Evolutionary conservation across 106 monocot genomes (phyloP).

Genomic region (Agapanthus africanus): DNA sequence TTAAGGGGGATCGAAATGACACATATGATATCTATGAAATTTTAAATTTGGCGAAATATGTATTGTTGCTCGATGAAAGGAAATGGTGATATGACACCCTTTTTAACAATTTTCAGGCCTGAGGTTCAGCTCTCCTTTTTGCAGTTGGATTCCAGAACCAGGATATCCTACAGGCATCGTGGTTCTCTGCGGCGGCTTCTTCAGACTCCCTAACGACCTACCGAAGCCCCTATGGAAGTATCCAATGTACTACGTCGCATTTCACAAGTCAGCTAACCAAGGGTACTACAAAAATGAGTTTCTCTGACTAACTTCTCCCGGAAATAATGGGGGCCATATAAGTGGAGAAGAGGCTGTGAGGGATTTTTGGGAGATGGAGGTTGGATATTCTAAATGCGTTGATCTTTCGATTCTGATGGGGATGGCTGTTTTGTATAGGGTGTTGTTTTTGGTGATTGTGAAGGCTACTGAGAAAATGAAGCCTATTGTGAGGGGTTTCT

Average conservation of each 20-base stretch:
- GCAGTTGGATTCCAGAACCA: too few relatives aligned
- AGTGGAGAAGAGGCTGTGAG: conserved; percentile 2
- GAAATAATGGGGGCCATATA: neutral
- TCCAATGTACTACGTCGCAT: conserved; percentile 16
- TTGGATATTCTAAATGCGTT: conserved; percentile 22
- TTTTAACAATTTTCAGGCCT: too few relatives aligned
- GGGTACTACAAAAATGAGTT: conserved; percentile 27
- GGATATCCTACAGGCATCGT: too few relatives aligned
- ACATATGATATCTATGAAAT: too few relatives aligned
- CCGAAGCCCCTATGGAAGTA: conserved; percentile 20
- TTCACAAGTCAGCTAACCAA: conserved; percentile 14
- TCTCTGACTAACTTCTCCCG: conserved; percentile 7
- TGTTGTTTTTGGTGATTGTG: conserved; percentile 20
- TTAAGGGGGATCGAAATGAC: too few relatives aligned
- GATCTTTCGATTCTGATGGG: conserved; percentile 13
- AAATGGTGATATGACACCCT: too few relatives aligned
- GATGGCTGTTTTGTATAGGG: conserved; percentile 15
- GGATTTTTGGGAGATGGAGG: conserved; percentile 13
- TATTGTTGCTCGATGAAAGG: neutral
- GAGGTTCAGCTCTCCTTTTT: too few relatives aligned
- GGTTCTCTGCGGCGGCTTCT: conserved; percentile 13
- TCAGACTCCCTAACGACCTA: conserved; percentile 8
- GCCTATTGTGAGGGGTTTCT: neutral
- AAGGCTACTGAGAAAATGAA: conserved; percentile 9
- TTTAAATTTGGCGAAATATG: too few relatives aligned